phyloP scores from a whole-genome alignment of 2,329 filamentous ascomycete genomes.

The Fusarium buxicola region DNA sequence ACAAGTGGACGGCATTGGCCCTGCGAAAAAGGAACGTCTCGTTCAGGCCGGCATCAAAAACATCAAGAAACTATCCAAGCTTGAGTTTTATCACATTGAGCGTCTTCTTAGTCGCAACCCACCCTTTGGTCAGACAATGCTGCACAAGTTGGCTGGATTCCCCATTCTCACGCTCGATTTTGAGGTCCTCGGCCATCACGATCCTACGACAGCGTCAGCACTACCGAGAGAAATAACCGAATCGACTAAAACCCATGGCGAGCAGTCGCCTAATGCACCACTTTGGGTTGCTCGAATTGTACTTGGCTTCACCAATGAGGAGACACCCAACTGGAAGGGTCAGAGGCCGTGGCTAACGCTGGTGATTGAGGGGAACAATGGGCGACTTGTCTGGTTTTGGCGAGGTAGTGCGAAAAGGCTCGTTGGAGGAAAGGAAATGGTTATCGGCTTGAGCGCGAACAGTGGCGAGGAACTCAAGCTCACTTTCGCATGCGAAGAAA shows the following conservation, averaged over 20 bases:
- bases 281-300: slow-evolving; percentile 67
- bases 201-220: neutral
- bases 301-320: slow-evolving; percentile 77
- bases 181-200: slow-evolving; percentile 46
- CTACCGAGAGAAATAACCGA: neutral
- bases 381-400: slow-evolving; percentile 74
- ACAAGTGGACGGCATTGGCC: slow-evolving; percentile 83
- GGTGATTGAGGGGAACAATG: slow-evolving; percentile 69
- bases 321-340: slow-evolving; percentile 70
- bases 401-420: slow-evolving; percentile 72
- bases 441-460: slow-evolving; percentile 67
- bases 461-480: slow-evolving; percentile 68
- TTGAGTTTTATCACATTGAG: slow-evolving; percentile 80
- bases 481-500: slow-evolving; percentile 86
- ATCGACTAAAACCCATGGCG: neutral
- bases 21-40: slow-evolving; percentile 80
- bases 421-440: slow-evolving; percentile 65
- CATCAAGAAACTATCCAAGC: slow-evolving; percentile 75
- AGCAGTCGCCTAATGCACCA: neutral
- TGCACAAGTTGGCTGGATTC: slow-evolving; percentile 75
- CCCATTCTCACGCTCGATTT: slow-evolving; percentile 65
- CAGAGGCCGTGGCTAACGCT: slow-evolving; percentile 77
- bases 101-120: slow-evolving; percentile 81
- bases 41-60: slow-evolving; percentile 75
- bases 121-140: slow-evolving; percentile 80